phyloP scores from a whole-genome alignment of 805 yeast species.

The Sugiyamaella valdiviana region DNA sequence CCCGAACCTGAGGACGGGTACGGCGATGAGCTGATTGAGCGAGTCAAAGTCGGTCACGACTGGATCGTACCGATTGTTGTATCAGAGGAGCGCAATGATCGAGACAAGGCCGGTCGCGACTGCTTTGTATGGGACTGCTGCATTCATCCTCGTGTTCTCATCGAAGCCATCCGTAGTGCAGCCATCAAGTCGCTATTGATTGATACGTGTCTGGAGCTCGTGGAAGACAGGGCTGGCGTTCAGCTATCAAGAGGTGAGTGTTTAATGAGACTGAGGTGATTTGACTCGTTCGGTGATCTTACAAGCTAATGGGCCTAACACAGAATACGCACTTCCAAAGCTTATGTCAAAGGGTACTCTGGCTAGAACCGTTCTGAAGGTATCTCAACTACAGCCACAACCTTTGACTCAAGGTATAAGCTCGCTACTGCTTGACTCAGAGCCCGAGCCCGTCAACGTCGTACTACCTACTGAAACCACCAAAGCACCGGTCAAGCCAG shows the following conservation, averaged over 20 bases:
- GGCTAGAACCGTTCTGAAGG: slow-evolving; percentile 34
- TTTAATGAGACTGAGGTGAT: too few relatives aligned
- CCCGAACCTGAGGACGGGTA: slow-evolving; percentile 55
- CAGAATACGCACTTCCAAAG: slow-evolving; percentile 63
- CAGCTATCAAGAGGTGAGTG: slow-evolving; percentile 38
- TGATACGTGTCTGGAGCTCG: slow-evolving; percentile 80
- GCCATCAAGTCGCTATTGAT: slow-evolving; percentile 60
- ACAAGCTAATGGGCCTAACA: slow-evolving; percentile 8
- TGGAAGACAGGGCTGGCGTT: slow-evolving; percentile 50
- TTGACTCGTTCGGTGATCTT: neutral
- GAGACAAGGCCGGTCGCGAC: slow-evolving; percentile 58
- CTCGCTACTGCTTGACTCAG: neutral
- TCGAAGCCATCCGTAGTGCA: slow-evolving; percentile 52
- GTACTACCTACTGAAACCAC: neutral
- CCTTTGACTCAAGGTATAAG: neutral
- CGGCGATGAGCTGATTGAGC: slow-evolving; percentile 52
- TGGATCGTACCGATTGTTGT: slow-evolving; percentile 86
- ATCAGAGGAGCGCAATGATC: slow-evolving; percentile 46
- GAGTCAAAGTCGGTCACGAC: slow-evolving; percentile 57
- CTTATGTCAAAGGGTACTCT: slow-evolving; percentile 63
- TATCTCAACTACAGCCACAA: neutral
- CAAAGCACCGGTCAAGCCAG: neutral
- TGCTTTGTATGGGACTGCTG: slow-evolving; percentile 77
- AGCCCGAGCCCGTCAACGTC: neutral
- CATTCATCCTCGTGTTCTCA: slow-evolving; percentile 55